phyloP scores from a whole-genome alignment of 2,329 filamentous ascomycete genomes.

The Aspergillus sp. region DNA sequence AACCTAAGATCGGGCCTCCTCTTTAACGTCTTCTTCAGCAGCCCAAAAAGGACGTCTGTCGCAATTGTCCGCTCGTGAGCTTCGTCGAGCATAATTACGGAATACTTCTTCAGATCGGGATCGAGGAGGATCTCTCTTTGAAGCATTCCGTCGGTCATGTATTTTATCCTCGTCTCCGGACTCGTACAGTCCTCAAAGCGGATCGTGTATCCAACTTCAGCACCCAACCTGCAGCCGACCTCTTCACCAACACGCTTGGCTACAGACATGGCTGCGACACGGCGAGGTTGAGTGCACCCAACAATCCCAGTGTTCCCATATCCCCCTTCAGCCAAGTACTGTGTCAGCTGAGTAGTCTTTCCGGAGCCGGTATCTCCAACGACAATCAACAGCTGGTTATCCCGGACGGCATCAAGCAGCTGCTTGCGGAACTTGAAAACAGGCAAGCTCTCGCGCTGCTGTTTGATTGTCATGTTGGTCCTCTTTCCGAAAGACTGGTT shows the following conservation, averaged over 20 bases:
- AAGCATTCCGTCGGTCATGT: slow-evolving; percentile 99
- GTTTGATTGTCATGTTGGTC: slow-evolving; percentile 85
- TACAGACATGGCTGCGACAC: slow-evolving; percentile 95
- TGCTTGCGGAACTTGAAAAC: slow-evolving; percentile 83
- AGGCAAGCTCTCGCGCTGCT: slow-evolving; percentile 81
- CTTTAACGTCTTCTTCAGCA: slow-evolving; percentile 88
- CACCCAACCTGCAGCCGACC: slow-evolving; percentile 79
- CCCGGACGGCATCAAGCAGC: slow-evolving; percentile 73
- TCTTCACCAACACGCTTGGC: slow-evolving; percentile 95
- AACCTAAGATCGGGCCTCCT: slow-evolving; percentile 79
- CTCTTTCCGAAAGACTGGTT: slow-evolving; percentile 76
- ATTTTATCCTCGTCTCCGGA: slow-evolving; percentile 86
- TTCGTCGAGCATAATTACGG: slow-evolving; percentile 95
- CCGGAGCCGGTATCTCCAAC: slow-evolving; percentile 96
- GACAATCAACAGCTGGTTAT: slow-evolving; percentile 88
- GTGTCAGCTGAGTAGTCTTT: slow-evolving; percentile 93
- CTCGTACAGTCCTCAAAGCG: slow-evolving; percentile 93
- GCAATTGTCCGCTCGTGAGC: slow-evolving; percentile 95
- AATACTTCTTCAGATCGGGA: slow-evolving; percentile 79
- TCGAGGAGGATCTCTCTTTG: slow-evolving; percentile 91
- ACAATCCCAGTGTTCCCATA: slow-evolving; percentile 83
- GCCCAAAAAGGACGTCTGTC: slow-evolving; percentile 87
- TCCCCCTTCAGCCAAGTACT: slow-evolving; percentile 87
- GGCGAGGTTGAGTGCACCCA: slow-evolving; percentile 91
- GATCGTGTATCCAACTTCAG: slow-evolving; percentile 94